Evolutionary conservation across 2,329 filamentous ascomycete genomes (phyloP).

Genomic region (Botrytis byssoidea): DNA sequence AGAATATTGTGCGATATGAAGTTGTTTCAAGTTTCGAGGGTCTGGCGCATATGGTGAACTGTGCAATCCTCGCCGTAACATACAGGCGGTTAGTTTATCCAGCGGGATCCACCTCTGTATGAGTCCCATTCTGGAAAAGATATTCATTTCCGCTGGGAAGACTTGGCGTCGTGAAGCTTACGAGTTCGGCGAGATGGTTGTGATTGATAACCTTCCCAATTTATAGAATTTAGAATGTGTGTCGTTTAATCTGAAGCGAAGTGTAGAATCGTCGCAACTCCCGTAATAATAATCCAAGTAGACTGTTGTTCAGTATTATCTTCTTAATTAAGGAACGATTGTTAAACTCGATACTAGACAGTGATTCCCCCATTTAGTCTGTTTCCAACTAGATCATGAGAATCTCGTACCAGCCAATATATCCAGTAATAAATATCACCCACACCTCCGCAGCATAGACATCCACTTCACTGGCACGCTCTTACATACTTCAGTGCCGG

Average conservation of each 20-base stretch:
- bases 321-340: neutral
- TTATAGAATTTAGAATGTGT: neutral
- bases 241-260: neutral
- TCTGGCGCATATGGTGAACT: neutral
- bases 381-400: neutral
- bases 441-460: neutral
- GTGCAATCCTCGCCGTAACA: neutral
- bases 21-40: neutral
- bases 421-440: neutral
- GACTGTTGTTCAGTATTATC: neutral
- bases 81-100: neutral
- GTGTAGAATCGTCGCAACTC: neutral
- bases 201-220: neutral
- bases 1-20: neutral
- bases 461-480: neutral
- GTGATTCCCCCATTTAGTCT: neutral
- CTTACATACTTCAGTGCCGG: conserved; percentile 13
- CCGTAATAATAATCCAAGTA: neutral
- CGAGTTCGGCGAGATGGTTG: neutral
- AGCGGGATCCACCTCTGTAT: neutral
- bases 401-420: neutral
- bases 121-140: neutral
- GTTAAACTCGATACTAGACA: neutral
- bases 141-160: neutral
- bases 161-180: neutral